Conservation (phyloP, 2,329 filamentous ascomycete species). For the Hymenoscyphus salicellus region DNA sequence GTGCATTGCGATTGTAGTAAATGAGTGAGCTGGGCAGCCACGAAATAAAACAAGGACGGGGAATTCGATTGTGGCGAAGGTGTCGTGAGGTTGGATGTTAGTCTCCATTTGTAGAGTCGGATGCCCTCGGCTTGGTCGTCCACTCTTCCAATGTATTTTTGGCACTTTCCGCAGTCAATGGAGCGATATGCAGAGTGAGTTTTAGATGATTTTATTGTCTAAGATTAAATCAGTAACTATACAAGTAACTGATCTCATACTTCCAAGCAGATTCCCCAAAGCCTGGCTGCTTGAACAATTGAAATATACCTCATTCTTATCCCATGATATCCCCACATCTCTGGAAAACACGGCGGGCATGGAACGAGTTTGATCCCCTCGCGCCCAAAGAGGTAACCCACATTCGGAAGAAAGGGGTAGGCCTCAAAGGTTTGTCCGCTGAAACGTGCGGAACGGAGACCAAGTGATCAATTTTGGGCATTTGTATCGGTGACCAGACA, state of each 20-base stretch:
- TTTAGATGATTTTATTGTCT: slow-evolving; percentile 5
- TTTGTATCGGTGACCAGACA: slow-evolving; percentile 66
- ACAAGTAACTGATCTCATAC: not conserved
- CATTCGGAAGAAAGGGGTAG: slow-evolving; percentile 39
- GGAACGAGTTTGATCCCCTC: slow-evolving; percentile 39
- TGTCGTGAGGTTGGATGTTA: slow-evolving; percentile 8
- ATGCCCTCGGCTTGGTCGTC: slow-evolving; percentile 27
- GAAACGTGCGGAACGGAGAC: slow-evolving; percentile 30
- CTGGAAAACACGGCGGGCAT: slow-evolving; percentile 47
- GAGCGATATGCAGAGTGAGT: not conserved
- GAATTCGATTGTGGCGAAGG: not conserved
- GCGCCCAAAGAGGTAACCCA: slow-evolving; percentile 41
- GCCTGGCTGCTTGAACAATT: not conserved
- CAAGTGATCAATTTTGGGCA: slow-evolving; percentile 55
- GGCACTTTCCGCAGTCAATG: slow-evolving; percentile 25
- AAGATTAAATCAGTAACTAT: slow-evolving; percentile 14
- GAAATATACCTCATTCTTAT: slow-evolving; percentile 51
- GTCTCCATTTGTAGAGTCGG: slow-evolving; percentile 33
- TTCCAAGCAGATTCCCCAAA: no score
- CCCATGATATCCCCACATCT: slow-evolving; percentile 47
- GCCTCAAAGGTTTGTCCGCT: slow-evolving; percentile 31
- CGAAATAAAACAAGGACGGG: slow-evolving; percentile 20
- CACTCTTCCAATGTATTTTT: slow-evolving; percentile 26
- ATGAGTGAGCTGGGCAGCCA: slow-evolving; percentile 21
- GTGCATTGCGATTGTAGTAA: slow-evolving; percentile 21